These are phyloP conservation scores for Skeletonema grethae DNA, from an alignment of 108 stramenopile species.

Conservation along the genomic window DNA sequence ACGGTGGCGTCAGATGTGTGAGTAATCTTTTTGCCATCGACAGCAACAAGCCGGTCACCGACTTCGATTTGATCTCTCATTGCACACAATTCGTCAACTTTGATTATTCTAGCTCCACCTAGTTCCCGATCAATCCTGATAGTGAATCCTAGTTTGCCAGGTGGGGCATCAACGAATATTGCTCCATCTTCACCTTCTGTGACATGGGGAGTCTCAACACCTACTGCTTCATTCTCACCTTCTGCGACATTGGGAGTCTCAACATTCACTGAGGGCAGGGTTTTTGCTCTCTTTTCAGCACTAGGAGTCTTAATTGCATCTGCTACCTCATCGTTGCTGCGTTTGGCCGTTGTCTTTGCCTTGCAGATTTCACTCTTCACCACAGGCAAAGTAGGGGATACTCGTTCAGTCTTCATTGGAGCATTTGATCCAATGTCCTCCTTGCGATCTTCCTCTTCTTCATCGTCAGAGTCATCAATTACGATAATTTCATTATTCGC, in stretches of 20 bases:
- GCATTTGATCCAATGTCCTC: not conserved
- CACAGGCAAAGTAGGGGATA: not conserved
- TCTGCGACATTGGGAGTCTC: not conserved
- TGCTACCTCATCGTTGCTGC: not conserved
- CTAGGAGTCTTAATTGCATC: not conserved
- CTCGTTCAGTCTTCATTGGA: not conserved
- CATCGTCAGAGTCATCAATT: slow-evolving; percentile 23
- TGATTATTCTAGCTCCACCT: not conserved
- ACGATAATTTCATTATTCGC: slow-evolving; percentile 29
- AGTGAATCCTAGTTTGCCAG: not conserved
- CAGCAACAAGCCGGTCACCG: not conserved
- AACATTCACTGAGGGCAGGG: not conserved
- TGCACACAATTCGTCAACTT: not conserved
- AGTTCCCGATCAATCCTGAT: not conserved
- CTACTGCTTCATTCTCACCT: not conserved
- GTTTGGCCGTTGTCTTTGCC: not conserved
- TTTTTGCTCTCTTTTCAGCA: not conserved
- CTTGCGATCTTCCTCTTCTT: not conserved
- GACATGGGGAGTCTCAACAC: not conserved
- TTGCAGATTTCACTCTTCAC: not conserved
- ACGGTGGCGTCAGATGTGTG: not conserved
- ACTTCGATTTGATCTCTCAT: not conserved
- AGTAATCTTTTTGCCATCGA: not conserved
- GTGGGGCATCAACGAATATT: not conserved
- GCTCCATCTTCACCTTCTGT: not conserved